These are phyloP conservation scores for Phialocephala sp. DNA, from an alignment of 2,329 filamentous ascomycete species.

Conservation along the genomic window DNA sequence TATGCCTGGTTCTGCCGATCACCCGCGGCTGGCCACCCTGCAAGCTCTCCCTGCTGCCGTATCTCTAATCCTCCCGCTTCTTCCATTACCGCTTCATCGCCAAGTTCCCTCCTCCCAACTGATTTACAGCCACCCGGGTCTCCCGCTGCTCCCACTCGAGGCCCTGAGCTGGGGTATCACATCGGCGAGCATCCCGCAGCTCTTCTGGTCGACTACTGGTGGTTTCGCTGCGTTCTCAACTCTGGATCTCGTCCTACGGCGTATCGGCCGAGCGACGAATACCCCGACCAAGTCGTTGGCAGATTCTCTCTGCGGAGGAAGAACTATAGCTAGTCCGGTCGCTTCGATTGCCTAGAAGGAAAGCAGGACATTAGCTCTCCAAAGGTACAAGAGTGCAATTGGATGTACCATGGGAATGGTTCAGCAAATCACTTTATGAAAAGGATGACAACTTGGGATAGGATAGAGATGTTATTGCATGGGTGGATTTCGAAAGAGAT, in stretches of 20 bases:
- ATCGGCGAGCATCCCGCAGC: conserved; percentile 12
- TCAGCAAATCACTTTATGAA: too few relatives aligned
- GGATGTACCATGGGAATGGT: too few relatives aligned
- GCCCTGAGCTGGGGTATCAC: conserved; percentile 15
- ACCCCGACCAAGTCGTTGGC: too few relatives aligned
- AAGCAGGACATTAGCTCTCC: too few relatives aligned
- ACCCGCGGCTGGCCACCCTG: conserved; percentile 24
- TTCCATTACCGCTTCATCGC: conserved; percentile 17
- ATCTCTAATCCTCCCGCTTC: conserved; percentile 25
- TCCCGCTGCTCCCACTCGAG: conserved; percentile 28
- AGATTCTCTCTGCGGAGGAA: too few relatives aligned
- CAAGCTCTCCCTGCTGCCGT: conserved; percentile 24
- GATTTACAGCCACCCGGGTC: conserved; percentile 10
- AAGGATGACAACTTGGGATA: too few relatives aligned
- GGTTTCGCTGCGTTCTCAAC: conserved; percentile 30
- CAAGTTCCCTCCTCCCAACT: conserved; percentile 1
- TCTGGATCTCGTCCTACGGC: conserved; percentile 29
- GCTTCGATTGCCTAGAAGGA: too few relatives aligned
- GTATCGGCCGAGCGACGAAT: conserved; percentile 24
- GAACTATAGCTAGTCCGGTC: too few relatives aligned
- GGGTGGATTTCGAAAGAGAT: too few relatives aligned
- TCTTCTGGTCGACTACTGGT: conserved; percentile 18
- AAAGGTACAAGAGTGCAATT: too few relatives aligned
- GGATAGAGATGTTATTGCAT: too few relatives aligned
- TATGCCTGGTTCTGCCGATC: conserved; percentile 25